Base-by-base conservation (phyloP, 2,329 filamentous ascomycete genomes). In the Colletotrichum sp. region DNA sequence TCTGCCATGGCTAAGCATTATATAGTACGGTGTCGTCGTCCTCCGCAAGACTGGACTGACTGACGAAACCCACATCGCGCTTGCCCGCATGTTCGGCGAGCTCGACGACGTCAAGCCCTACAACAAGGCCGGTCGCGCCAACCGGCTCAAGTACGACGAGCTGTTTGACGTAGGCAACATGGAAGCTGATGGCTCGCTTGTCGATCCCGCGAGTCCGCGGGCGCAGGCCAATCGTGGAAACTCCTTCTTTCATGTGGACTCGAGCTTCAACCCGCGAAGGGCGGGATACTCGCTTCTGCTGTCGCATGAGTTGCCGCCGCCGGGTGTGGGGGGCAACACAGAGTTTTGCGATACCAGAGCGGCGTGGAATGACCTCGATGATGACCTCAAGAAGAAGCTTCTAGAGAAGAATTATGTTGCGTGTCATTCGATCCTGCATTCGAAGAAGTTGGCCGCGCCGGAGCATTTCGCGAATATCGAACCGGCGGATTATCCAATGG, bases 91-190 rank as follows among this genome's bases (percentile, higher is more conserved):
- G 3, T 88, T 92, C 75, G 91, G 90, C 32, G 32, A 60, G 8
- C 52, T 62, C 28, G 90, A 92, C 81, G 88, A 91, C 79, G 86
- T 90, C 36, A 86, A 82, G 21, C 89, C 87, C 1, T 91, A 89
- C 81, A 82, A 88, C 9, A 82, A 82, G 2, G 83, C 82, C 0
- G 89, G 87, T 18, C 86, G 88, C 59, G 85, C 86, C 78, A 84
- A 87, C 73, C 87, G 90, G 24, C 87, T 89, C 76, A 79, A 82
- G 3, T 85, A 88, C 76, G 83, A 86, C 57, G 88, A 92, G 80
- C 85, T 92, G 1, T 92, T 92, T 80, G 91, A 92, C 78, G 89
- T 89, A 1, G 86, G 88, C 68, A 92, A 92, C 80, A 82, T 91
- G 15, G 86, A 90, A 65, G 84, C 85, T 3, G 86, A 90, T 57